phyloP scores from a whole-genome alignment of 75 land plant species.

The Cunninghamia lanceolata region DNA sequence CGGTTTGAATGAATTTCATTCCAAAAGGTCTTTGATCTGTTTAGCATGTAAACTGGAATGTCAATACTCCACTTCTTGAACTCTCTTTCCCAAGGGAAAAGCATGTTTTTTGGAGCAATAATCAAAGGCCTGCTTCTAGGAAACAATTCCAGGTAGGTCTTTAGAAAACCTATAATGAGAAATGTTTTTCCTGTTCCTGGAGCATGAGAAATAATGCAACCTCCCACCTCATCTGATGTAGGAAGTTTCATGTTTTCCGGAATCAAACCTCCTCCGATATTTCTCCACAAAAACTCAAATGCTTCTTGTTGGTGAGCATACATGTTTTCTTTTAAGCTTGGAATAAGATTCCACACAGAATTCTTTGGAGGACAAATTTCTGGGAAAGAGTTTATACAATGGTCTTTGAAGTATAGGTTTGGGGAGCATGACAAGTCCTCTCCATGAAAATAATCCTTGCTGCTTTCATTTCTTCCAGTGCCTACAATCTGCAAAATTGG shows the following conservation, averaged over 20 bases:
- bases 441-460: not conserved
- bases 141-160: conserved; percentile 39
- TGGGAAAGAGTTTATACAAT: not conserved
- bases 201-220: conserved; percentile 80
- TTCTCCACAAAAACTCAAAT: conserved; percentile 67
- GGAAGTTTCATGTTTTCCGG: conserved; percentile 25
- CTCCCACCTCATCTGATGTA: conserved; percentile 27
- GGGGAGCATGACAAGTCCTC: not conserved
- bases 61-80: conserved; percentile 59
- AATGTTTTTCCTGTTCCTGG: conserved; percentile 86
- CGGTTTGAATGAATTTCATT: conserved; percentile 22
- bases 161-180: conserved; percentile 46
- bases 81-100: conserved; percentile 71
- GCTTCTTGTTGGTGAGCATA: conserved; percentile 64
- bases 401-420: not conserved
- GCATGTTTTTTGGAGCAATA: conserved; percentile 69
- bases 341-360: conserved; percentile 63
- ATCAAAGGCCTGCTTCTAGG: conserved; percentile 61
- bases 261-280: conserved; percentile 40
- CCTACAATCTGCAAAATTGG: not conserved
- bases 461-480: not conserved
- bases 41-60: conserved; percentile 61
- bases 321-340: conserved; percentile 31
- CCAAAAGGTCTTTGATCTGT: conserved; percentile 34
- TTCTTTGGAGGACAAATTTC: not conserved